Base-by-base conservation (phyloP, 495 filamentous ascomycete species). In the Hyaloscypha finlandica region DNA sequence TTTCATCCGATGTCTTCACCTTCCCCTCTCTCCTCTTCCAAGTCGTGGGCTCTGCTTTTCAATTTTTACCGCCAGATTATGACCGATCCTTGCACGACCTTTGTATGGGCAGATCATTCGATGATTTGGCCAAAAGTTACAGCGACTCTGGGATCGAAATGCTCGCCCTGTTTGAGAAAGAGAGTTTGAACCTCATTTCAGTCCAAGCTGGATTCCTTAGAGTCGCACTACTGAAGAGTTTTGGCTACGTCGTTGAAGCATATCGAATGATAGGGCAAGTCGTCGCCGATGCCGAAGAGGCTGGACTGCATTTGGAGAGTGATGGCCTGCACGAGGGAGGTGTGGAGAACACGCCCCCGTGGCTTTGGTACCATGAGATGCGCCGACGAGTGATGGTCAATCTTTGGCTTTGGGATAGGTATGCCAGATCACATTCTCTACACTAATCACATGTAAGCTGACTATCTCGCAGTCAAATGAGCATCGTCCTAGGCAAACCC, bases 81-180 rank as follows among this genome's bases (percentile, higher is more conserved):
- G 42, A 48, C 16, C 42, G 42, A 14, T 48, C 42, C 8, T 48
- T 48, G 42, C 2, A 48, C 16, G 42, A 48, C 42, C 42, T 48
- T 48, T 19, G 42, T 12, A 48, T 48, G 42, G 42, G 42, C 16
- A 48, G 42, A 48, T 48, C 42, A 12, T 48, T 48, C 16, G 42
- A 48, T 48, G 42, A 48, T 48, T 48, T 48, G 42, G 42, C 42
- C 42, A 48, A 48, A 12, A 48, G 42, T 48, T 48, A 48, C 16
- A 48, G 42, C 16, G 42, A 48, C 16, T 48, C 42, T 48, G 42
- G 42, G 8, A 19, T 48, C 16, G 42, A 48, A 19, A 48, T 48
- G 42, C 16, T 48, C 4, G 42, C 11, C 11, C 16, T 48, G 42
- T 48, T 48, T 19, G 42, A 48, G 16, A 48, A 48, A 19, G 42